Conservation (phyloP, 2,329 filamentous ascomycete genomes). For the Eurotiales sp. region DNA sequence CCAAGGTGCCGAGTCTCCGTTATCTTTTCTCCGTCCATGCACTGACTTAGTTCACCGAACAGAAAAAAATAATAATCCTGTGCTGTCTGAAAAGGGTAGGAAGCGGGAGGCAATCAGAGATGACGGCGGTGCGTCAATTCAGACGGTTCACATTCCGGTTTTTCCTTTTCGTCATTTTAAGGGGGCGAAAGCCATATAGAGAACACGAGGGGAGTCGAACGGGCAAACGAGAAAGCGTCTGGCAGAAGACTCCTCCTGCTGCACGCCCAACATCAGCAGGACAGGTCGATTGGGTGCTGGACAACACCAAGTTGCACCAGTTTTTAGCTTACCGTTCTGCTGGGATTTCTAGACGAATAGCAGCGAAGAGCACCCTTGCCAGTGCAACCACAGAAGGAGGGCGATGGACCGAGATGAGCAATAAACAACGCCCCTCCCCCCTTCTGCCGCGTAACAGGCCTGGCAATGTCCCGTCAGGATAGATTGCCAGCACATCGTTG, state of each 20-base stretch:
- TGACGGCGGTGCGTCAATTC: slow-evolving; percentile 10
- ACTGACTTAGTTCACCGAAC: neutral
- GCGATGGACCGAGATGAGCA: slow-evolving; percentile 13
- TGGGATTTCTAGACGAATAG: slow-evolving; percentile 17
- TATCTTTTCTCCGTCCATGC: slow-evolving; percentile 9
- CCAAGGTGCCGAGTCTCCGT: slow-evolving; percentile 8
- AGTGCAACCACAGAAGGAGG: slow-evolving; percentile 13
- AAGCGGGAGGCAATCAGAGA: slow-evolving; percentile 8
- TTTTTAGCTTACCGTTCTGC: slow-evolving; percentile 17
- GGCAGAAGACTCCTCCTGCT: slow-evolving; percentile 7
- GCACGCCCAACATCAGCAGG: slow-evolving; percentile 16
- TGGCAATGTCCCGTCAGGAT: slow-evolving; percentile 12
- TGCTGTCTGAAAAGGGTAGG: neutral
- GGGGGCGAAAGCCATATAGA: slow-evolving; percentile 11
- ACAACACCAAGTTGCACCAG: slow-evolving; percentile 13
- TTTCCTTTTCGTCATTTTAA: slow-evolving; percentile 12
- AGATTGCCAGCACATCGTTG: slow-evolving; percentile 27
- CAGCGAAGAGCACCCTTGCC: slow-evolving; percentile 10
- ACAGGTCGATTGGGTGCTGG: slow-evolving; percentile 15
- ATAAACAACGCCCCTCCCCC: slow-evolving; percentile 8
- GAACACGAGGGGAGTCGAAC: slow-evolving; percentile 16
- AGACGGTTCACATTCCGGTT: slow-evolving; percentile 13
- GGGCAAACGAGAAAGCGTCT: slow-evolving; percentile 11
- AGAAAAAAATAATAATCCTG: neutral
- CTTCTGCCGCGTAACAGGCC: slow-evolving; percentile 19